These are phyloP conservation scores for Fusarium dimerum DNA, from an alignment of 2,329 filamentous ascomycete species.

Conservation along the genomic window DNA sequence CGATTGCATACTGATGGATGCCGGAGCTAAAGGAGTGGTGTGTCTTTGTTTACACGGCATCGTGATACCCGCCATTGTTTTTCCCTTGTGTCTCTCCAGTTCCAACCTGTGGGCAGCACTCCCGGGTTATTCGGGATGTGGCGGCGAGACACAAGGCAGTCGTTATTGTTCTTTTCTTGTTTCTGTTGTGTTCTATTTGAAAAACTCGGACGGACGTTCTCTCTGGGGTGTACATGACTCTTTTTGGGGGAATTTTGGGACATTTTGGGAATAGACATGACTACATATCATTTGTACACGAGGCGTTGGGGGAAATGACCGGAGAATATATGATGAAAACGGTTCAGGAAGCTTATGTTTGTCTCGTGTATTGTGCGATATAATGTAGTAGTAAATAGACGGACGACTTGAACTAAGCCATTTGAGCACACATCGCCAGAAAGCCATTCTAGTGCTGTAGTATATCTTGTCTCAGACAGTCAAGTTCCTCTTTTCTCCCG, in stretches of 20 bases:
- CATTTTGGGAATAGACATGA: not conserved
- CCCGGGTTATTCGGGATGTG: no score
- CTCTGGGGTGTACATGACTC: not conserved
- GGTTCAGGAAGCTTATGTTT: not conserved
- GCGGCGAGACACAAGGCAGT: no score
- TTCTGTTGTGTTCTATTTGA: not conserved
- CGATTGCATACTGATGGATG: slow-evolving; percentile 2
- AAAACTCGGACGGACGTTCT: not conserved
- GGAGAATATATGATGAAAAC: not conserved
- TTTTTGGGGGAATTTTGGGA: not conserved
- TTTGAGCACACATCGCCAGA: no score
- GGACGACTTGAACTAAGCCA: no score
- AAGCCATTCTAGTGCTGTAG: no score
- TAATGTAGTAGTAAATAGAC: no score
- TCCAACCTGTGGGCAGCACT: not conserved
- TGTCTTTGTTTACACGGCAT: slow-evolving; percentile 23
- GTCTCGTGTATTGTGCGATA: no score
- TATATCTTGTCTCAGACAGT: no score
- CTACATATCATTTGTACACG: not conserved
- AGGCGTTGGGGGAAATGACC: not conserved
- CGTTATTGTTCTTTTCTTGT: no score
- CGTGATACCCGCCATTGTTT: slow-evolving; percentile 30
- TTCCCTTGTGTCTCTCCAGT: slow-evolving; percentile 4
- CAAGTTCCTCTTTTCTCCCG: no score
- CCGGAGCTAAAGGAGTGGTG: slow-evolving; percentile 17